A percentile compares a stretch with the other conserved stretches of the same genome.
These are phyloP conservation scores for Umbelopsis sp. DNA, from an alignment of 371 early-diverging fungal species.

Conservation along the genomic window DNA sequence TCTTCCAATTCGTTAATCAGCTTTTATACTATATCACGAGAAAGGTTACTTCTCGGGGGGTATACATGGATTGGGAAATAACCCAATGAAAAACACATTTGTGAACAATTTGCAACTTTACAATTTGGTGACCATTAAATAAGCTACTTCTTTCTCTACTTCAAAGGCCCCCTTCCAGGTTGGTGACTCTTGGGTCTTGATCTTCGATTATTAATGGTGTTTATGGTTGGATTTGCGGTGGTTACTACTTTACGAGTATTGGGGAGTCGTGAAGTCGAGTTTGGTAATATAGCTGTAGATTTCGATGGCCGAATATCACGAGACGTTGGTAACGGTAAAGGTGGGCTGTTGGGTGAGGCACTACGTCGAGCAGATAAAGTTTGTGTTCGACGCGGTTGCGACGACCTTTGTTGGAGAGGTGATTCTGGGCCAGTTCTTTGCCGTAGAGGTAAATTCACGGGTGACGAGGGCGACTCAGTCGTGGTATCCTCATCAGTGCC, in stretches of 20 bases:
- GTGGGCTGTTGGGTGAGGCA: neutral
- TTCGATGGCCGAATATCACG: neutral
- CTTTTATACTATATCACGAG: no score
- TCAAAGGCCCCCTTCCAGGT: neutral
- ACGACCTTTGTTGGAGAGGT: neutral
- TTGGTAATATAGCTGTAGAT: conserved; percentile 9
- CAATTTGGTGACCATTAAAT: neutral
- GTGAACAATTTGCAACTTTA: neutral
- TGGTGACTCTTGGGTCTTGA: neutral
- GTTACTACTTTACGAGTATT: neutral
- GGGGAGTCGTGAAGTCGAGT: neutral
- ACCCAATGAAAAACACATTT: neutral
- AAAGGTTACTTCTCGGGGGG: neutral
- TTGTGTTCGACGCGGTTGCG: neutral
- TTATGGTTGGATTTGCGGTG: neutral
- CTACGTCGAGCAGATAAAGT: neutral
- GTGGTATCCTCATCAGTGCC: neutral
- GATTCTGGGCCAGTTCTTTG: neutral
- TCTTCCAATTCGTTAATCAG: no score
- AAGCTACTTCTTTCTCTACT: neutral
- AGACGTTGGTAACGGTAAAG: neutral
- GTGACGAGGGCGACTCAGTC: neutral
- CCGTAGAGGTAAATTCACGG: neutral
- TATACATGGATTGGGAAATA: neutral
- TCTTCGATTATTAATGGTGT: neutral